Evolutionary conservation across 2,329 filamentous ascomycete species (phyloP), one percentile per base, ranked within the genome.

Genomic region (Elsinoe necatrix): DNA sequence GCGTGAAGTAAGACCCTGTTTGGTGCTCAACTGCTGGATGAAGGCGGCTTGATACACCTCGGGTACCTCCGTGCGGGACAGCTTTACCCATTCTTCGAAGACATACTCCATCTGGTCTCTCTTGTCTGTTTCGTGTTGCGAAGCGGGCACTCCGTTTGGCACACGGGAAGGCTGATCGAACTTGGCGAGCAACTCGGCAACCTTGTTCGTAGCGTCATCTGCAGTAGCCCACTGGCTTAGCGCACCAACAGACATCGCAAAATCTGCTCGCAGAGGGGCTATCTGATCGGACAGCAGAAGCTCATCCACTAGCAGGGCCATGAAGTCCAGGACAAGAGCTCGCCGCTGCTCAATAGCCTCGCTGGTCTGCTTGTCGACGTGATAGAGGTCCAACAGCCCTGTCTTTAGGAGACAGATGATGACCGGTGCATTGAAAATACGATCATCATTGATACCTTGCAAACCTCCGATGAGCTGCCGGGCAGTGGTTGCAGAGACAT

Each of bases 11-110:
- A 97, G 81, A 16, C 93, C 76, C 60, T 86, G 81, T 61, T 81
- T 81, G 57, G 84, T 79, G 64, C 92, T 86, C 66, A 97, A 76
- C 69, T 97, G 92, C 64, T 86, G 83, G 45, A 96, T 81, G 70
- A 97, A 97, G 1, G 87, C 81, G 4, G 80, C 75, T 55, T 84
- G 77, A 0, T 85, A 81, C 66, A 86, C 87, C 60, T 89, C 86
- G 3, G 85, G 84, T 3, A 85, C 82, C 62, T 85, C 83, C n/a
- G 83, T 80, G 64, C 89, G 88, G 69, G 86, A 86, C 6, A 96
- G 80, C 59, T 86, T 84, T 25, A 92, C 81, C 93, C 93, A 98
- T 73, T 98, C 93, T 42, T 92, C 90, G 66, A 98, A 96, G 18
- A 96, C 80, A 67, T 98, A 97, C 64, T 95, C 89, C 72, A 95